Evolutionary conservation across 768 basidiomycete species (phyloP).

Genomic region (Plicaturopsis crispa): DNA sequence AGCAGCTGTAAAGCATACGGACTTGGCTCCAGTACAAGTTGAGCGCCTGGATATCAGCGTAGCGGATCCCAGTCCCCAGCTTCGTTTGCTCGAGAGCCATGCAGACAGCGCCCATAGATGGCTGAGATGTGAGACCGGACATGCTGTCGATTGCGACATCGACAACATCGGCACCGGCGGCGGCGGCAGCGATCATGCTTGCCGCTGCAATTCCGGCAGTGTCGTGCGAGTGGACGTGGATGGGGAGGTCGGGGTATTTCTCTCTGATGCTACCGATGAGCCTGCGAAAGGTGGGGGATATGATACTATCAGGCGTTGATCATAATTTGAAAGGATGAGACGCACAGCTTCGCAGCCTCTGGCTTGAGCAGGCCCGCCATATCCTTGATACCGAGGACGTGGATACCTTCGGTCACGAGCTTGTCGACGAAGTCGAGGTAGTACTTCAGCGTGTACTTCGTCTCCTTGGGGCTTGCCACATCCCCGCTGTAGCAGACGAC

Average conservation of each 20-base stretch:
- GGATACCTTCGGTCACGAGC: conserved; percentile 91
- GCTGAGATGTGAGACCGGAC: conserved; percentile 97
- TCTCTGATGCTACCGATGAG: conserved; percentile 92
- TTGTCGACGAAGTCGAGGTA: conserved; percentile 94
- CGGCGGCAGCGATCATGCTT: conserved; percentile 94
- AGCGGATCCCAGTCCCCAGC: conserved; percentile 92
- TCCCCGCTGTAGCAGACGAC: conserved; percentile 99
- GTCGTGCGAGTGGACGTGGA: conserved; percentile 99
- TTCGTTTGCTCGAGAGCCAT: conserved; percentile 91
- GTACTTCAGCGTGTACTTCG: conserved; percentile 95
- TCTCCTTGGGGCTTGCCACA: conserved; percentile 89
- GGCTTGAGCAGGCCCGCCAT: conserved; percentile 98
- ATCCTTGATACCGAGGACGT: conserved; percentile 96
- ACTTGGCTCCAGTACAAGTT: conserved; percentile 99
- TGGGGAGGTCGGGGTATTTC: conserved; percentile 95
- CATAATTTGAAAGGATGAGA: conserved; percentile 8
- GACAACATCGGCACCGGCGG: conserved; percentile 96
- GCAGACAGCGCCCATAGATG: conserved; percentile 97
- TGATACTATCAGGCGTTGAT: conserved; percentile 7
- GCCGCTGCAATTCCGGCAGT: conserved; percentile 97
- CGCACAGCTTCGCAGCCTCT: conserved; percentile 83
- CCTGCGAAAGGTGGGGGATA: conserved; percentile 27
- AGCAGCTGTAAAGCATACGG: conserved; percentile 89
- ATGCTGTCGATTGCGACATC: conserved; percentile 99
- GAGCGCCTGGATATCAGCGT: conserved; percentile 94